A percentile compares a stretch with the other conserved stretches of the same genome.
Conservation (phyloP, 2,329 filamentous ascomycete species). For the Coniochaeta ligniaria region DNA sequence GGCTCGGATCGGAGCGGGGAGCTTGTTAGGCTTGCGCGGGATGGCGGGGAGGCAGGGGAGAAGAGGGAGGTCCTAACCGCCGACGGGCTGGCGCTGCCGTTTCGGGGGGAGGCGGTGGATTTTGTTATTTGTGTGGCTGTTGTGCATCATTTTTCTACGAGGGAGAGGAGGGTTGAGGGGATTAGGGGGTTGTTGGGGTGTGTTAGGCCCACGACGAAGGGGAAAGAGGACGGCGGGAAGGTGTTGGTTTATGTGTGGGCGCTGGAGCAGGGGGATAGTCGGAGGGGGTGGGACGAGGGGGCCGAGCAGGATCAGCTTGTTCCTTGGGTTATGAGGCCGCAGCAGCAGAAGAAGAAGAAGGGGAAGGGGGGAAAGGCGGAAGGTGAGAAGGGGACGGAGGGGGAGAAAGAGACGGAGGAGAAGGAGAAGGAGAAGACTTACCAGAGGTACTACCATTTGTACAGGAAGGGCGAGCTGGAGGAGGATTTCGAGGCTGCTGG, state of each 20-base stretch:
- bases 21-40: conserved; percentile 43
- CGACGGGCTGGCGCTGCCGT: conserved; percentile 77
- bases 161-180: conserved; percentile 62
- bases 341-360: conserved; percentile 18
- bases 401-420: conserved; percentile 4
- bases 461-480: conserved; percentile 79
- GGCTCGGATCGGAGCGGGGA: conserved; percentile 73
- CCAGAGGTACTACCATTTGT: conserved; percentile 92
- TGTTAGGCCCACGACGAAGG: conserved; percentile 31
- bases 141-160: conserved; percentile 84
- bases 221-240: conserved; percentile 41
- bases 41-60: conserved; percentile 11
- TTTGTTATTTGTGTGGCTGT: conserved; percentile 94
- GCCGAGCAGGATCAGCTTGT: conserved; percentile 89
- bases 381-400: conserved; percentile 3
- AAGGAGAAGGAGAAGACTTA: conserved; percentile 49
- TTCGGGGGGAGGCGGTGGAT: conserved; percentile 54
- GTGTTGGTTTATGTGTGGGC: conserved; percentile 92
- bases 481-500: conserved; percentile 68
- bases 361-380: not conserved
- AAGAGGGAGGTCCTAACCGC: conserved; percentile 60
- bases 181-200: conserved; percentile 64
- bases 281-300: conserved; percentile 81
- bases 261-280: conserved; percentile 79
- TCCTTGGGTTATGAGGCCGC: conserved; percentile 71